Base-by-base conservation (phyloP, 1,284 basidiomycete genomes). In the Thecaphora thlaspeos region DNA sequence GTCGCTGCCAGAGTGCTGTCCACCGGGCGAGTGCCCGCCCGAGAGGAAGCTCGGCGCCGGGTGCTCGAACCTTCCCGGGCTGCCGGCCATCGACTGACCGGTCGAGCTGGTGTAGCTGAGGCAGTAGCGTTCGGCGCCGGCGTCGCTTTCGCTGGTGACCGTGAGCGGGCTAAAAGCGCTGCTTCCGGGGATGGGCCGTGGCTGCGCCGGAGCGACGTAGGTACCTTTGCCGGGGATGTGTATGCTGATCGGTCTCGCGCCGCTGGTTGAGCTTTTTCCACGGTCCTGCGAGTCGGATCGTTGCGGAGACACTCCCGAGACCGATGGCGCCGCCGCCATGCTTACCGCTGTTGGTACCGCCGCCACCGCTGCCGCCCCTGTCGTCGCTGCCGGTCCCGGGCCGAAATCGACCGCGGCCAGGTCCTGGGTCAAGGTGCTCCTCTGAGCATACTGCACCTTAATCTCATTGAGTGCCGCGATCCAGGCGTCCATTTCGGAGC, bases 401-500 rank as follows among this genome's bases (percentile, higher is more conserved):
- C 39, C 56, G 12, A 70, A 49, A 55, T 70, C 54, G 23, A 67
- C 34, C 0, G 64, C 57, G 9, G 55, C 64, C 61, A 72, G 60
- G 28, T 73, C 70, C 37, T 68, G 60, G 0, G 68, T 68, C 49
- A 72, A 47, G 47, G 70, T 70, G 39, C 55, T 68, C 34, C 61
- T 57, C 41, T 75, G 71, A 2, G 62, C 48, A 5, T 60, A 48
- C 9, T 83, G 83, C 59, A 86, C 84, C 54, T 87, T 84, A 15
- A 89, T 86, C 4, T 86, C 84, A 73, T 90, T 90, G 76, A 97
- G 86, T 3, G 86, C 87, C 18, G 81, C 80, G 37, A 95, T 88
- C 95, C 95, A 98, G 51, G 83, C 84, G 41, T 88, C 83, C 44
- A 90, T 87, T 50, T 94, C 91, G 21, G 81, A 79, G 5, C 82